Evolutionary conservation across 805 yeast genomes (phyloP), one percentile per base, ranked within the genome.

Genomic region (Pichia membranifaciens): DNA sequence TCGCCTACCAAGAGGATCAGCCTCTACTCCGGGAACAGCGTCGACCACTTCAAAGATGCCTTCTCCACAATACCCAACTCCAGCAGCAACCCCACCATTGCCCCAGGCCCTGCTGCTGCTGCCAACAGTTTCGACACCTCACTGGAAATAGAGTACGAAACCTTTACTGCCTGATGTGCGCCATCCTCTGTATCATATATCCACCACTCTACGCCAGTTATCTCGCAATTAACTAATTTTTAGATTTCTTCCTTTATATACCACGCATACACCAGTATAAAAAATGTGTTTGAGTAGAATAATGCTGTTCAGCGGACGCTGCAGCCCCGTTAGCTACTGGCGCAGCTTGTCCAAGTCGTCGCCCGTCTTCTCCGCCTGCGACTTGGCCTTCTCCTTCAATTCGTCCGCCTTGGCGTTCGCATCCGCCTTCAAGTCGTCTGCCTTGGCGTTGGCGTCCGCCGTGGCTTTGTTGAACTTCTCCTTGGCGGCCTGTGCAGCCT

Each of bases 131-230:
- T 13, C 29, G 9, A 16, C 25, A 6, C 22, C 40, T 37, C 40
- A 37, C 9, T 47, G 22, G 50, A 43, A 17, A 42, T 47, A 20
- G 45, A 47, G 25, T 47, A 38, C 29, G 50, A 47, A 34, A 47
- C 50, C 2, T 47, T 47, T 20, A 47, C 46, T 33, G 20, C 33
- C 17, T 45, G 13, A 44, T n/a, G n/a, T n/a, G n/a, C n/a, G n/a
- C n/a, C n/a, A n/a, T 23, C 3, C 22, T 21, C 28, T 21, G 21
- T 23, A 22, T 22, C 18, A 40, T n/a, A 34, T 16, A 34, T n/a
- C n/a, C n/a, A n/a, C n/a, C n/a, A n/a, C n/a, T n/a, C n/a, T n/a
- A n/a, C n/a, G n/a, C n/a, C n/a, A n/a, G n/a, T n/a, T n/a, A n/a
- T n/a, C n/a, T n/a, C n/a, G n/a, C n/a, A n/a, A n/a, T n/a, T 9